Percentiles rank a stretch among this genome's conserved stretches.
These are phyloP conservation scores for Protomyces arabidopsidicola DNA, from an alignment of 1,139 yeast genomes.

Conservation along the genomic window DNA sequence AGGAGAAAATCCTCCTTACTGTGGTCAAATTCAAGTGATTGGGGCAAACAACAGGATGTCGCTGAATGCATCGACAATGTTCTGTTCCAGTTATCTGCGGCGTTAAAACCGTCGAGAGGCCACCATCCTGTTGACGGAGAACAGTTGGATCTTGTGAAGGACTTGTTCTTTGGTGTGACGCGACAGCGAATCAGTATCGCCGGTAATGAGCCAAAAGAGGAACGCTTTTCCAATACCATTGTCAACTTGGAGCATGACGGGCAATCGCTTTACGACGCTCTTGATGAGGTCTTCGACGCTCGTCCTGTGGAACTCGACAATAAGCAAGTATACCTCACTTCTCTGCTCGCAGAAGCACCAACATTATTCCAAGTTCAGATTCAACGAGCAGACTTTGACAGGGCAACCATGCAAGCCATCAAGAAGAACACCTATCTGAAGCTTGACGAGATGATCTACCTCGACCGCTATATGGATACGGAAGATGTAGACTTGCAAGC, in stretches of 20 bases:
- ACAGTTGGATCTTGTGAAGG: slow-evolving; percentile 72
- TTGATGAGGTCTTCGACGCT: slow-evolving; percentile 79
- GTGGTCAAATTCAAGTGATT: slow-evolving; percentile 16
- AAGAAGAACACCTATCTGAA: slow-evolving; percentile 80
- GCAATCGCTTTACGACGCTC: slow-evolving; percentile 79
- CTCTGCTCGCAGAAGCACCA: slow-evolving; percentile 69
- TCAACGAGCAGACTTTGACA: slow-evolving; percentile 86
- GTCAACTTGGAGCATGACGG: slow-evolving; percentile 88
- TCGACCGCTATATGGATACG: slow-evolving; percentile 86
- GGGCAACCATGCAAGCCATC: slow-evolving; percentile 65
- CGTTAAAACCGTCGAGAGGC: slow-evolving; percentile 60
- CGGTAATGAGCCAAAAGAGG: slow-evolving; percentile 50
- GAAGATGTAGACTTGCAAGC: slow-evolving; percentile 51
- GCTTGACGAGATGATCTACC: slow-evolving; percentile 67
- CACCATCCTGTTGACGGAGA: slow-evolving; percentile 63
- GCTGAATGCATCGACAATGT: slow-evolving; percentile 96
- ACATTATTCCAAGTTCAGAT: slow-evolving; percentile 83
- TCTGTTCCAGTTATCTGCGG: slow-evolving; percentile 87
- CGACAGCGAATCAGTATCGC: slow-evolving; percentile 48
- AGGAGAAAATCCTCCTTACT: slow-evolving; percentile 29
- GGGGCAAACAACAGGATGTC: slow-evolving; percentile 91
- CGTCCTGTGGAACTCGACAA: slow-evolving; percentile 65
- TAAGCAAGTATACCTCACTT: slow-evolving; percentile 62
- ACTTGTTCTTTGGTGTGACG: slow-evolving; percentile 71
- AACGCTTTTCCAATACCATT: slow-evolving; percentile 71